Evolutionary conservation across 2,329 filamentous ascomycete species (phyloP), one percentile per base, ranked within the genome.

Genomic region (Colletotrichum cordylinicola): DNA sequence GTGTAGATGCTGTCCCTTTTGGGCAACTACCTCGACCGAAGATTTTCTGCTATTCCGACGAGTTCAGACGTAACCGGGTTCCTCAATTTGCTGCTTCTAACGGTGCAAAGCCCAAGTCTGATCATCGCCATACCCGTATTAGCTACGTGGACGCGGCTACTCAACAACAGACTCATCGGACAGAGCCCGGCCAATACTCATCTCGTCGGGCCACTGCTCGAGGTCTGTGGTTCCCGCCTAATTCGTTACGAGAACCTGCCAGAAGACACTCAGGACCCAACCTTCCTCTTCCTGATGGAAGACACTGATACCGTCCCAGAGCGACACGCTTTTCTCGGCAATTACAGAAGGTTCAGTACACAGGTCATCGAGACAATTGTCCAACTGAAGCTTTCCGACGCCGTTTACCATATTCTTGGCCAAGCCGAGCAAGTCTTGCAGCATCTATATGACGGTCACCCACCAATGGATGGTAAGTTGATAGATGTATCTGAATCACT

Each of bases 301-400:
- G 97, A 99, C 82, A 98, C 98, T 72, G 97, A 99, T 81, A 98
- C 96, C 0, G 88, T 96, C 24, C 97, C 97, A 0, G 97, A 99
- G 83, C 91, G 96, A 29, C 97, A 99, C 85, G 95, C 96, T 1
- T 99, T 99, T 83, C 90, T 98, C 13, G 96, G 96, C 6, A 98
- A 99, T 82, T 99, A 99, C 83, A 91, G 97, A 52, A 91, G 97
- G 75, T 98, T 98, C 81, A 97, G 96, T 83, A 93, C 93, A 4
- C 93, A 95, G 75, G 91, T 98, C 31, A 95, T 99, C 71, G 96
- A 98, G 84, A 91, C 91, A 18, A 95, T 98, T 77, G 95, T 98
- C 27, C 91, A 94, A 78, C 91, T 94, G 79, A 94, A 95, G 79
- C 92, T 96, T 4, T 91, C 94, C 67, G 96, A 98, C 77, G 96